These are phyloP conservation scores for Alternaria metachromatica DNA, from an alignment of 2,329 filamentous ascomycete genomes.

Conservation along the genomic window DNA sequence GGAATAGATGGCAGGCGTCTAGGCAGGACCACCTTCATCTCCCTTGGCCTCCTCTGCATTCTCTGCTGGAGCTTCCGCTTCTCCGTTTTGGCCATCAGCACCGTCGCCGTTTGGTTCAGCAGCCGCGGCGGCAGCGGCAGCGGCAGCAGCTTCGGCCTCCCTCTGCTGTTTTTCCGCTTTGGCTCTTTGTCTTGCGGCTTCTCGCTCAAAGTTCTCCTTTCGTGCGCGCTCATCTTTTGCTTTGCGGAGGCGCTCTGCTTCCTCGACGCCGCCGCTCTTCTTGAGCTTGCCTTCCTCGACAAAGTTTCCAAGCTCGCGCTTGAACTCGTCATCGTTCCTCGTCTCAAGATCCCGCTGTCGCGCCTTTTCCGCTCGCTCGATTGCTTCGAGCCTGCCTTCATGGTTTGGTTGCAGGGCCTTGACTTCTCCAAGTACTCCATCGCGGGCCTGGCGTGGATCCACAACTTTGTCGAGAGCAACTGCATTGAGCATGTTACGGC, in stretches of 20 bases:
- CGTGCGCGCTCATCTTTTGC: constrained; percentile 87
- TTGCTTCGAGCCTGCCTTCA: constrained; percentile 89
- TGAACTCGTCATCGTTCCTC: constrained; percentile 76
- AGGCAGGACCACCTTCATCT: constrained; percentile 47
- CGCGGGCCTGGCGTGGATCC: constrained; percentile 84
- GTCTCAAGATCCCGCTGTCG: constrained; percentile 86
- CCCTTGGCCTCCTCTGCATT: constrained; percentile 38
- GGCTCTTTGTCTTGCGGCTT: constrained; percentile 55
- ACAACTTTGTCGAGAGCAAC: constrained; percentile 55
- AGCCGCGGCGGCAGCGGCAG: constrained; percentile 26
- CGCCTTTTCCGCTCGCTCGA: constrained; percentile 93
- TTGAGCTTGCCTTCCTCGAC: constrained; percentile 91
- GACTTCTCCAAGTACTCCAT: constrained; percentile 90
- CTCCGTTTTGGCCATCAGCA: constrained; percentile 34
- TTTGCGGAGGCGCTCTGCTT: constrained; percentile 83
- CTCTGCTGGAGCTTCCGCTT: constrained; percentile 22
- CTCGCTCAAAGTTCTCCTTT: constrained; percentile 70
- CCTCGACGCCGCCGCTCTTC: constrained; percentile 94
- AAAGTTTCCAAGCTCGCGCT: constrained; percentile 83
- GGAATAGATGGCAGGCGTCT: constrained; percentile 27
- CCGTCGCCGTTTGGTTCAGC: constrained; percentile 28
- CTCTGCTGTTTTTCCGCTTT: constrained; percentile 54
- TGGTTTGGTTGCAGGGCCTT: constrained; percentile 93
- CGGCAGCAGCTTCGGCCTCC: constrained; percentile 41
- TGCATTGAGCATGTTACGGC: constrained; percentile 43